A percentile compares a stretch with the other conserved stretches of the same genome.
These are phyloP conservation scores for Cronartium ribicola DNA, from an alignment of 1,284 basidiomycete genomes.

Conservation along the genomic window DNA sequence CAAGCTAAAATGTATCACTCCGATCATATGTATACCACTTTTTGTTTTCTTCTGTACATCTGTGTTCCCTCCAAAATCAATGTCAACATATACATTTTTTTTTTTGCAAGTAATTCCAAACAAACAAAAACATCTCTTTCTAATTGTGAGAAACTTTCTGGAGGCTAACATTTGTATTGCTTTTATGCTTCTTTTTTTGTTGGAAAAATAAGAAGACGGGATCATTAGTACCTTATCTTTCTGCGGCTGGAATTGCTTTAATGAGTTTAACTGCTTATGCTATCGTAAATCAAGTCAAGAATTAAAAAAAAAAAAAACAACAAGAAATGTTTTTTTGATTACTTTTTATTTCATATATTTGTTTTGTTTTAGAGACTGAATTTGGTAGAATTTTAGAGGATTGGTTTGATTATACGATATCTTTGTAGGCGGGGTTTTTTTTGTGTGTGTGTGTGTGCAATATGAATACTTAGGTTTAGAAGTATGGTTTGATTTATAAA, in stretches of 20 bases:
- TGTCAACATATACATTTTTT: neutral
- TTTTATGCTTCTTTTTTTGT: neutral
- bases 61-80: neutral
- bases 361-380: neutral
- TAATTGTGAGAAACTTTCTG: neutral
- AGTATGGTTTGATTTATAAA: too few species aligned
- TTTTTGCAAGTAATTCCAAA: neutral
- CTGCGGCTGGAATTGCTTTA: constrained; percentile 27
- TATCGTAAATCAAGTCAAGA: constrained; percentile 23
- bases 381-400: neutral
- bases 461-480: too few species aligned
- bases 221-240: constrained; percentile 9
- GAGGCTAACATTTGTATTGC: neutral
- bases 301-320: neutral
- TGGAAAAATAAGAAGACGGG: constrained; percentile 4
- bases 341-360: neutral
- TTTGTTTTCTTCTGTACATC: neutral
- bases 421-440: neutral
- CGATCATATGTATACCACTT: neutral
- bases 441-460: too few species aligned
- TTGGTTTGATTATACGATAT: neutral
- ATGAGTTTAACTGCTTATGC: constrained; percentile 35
- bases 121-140: neutral
- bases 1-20: neutral
- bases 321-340: neutral